Base-by-base conservation (phyloP, 1,139 yeast genomes). In the Sugiyamaella sp. region DNA sequence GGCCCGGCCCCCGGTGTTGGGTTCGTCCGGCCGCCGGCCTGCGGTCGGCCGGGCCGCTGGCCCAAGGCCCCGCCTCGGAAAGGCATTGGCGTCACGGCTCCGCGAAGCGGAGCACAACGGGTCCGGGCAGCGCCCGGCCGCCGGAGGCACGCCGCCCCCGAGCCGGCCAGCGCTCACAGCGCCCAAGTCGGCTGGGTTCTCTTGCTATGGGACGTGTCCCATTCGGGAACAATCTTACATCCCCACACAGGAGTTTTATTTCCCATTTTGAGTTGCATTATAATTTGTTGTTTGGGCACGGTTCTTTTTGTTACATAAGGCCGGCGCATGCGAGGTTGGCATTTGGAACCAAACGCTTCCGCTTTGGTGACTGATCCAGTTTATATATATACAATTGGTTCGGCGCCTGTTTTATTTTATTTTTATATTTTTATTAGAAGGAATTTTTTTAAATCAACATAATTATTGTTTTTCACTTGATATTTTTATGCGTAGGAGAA, bases 241-340 rank as follows among this genome's bases (percentile, higher is more conserved):
- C 45, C 45, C 45, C 45, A 41, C 45, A 41, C 16, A 27, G 21
- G 35, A 14, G 8, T 29, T 29, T 29, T 10, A 10, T 29, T 29
- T 29, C n/a, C 35, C n/a, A 29, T 29, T 12, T 29, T 29, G 35
- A 10, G 21, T 22, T 25, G 35, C 27, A 24, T 41, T 25, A 22
- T 24, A 14, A 14, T 24, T 41, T 41, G 24, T 24, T 41, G 24
- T 41, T 41, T 41, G 19, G 21, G 24, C 25, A 16, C 25, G 12
- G 24, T 16, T 22, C n/a, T 35, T 29, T 20, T 41, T 24, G 14
- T 41, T 29, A 29, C n/a, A 10, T 41, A n/a, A n/a, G n/a, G n/a
- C n/a, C n/a, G n/a, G n/a, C n/a, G n/a, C n/a, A n/a, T n/a, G n/a
- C 41, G 41, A 38, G 41, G 25, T 24, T 38, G 41, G 21, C 41